A percentile compares a stretch with the other conserved stretches of the same genome.
These are phyloP conservation scores for Rhododendron griersonianum DNA, from an alignment of 148 eudicot genomes.

Conservation along the genomic window DNA sequence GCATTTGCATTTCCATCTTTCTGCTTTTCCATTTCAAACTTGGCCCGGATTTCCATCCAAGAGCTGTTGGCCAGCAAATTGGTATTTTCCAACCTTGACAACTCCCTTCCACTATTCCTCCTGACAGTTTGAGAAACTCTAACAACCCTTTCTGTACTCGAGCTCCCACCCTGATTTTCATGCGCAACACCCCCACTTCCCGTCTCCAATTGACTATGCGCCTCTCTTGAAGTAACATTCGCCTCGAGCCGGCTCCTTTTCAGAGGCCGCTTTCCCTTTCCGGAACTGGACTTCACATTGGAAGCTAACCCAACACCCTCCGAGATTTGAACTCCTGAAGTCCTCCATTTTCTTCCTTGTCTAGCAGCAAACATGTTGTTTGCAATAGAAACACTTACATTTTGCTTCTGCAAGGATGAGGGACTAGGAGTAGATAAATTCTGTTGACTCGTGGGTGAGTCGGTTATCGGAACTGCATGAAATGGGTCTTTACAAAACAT, in stretches of 20 bases:
- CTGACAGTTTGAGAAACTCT: constrained; percentile 2
- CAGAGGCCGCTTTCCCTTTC: neutral
- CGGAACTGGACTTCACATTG: neutral
- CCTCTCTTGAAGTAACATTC: constrained; percentile 10
- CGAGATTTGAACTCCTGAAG: constrained; percentile 22
- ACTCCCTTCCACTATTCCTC: constrained; percentile 18
- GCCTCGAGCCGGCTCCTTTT: neutral
- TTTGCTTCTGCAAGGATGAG: neutral
- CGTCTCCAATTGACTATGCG: constrained; percentile 5
- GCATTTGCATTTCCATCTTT: neutral
- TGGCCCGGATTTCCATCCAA: neutral
- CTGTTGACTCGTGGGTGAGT: constrained; percentile 30
- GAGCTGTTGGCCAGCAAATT: neutral
- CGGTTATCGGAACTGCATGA: constrained; percentile 33
- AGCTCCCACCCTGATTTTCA: neutral
- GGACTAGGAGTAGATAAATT: neutral
- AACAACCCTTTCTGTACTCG: neutral
- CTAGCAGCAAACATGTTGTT: neutral
- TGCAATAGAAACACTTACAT: neutral
- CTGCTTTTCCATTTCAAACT: neutral
- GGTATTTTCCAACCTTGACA: constrained; percentile 13
- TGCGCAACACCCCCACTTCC: neutral
- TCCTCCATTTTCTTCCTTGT: neutral
- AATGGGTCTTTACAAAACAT: constrained; percentile 45
- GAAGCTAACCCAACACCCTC: constrained; percentile 15